Evolutionary conservation across 768 basidiomycete species (phyloP).

Genomic region (Boletus eberwhitei): DNA sequence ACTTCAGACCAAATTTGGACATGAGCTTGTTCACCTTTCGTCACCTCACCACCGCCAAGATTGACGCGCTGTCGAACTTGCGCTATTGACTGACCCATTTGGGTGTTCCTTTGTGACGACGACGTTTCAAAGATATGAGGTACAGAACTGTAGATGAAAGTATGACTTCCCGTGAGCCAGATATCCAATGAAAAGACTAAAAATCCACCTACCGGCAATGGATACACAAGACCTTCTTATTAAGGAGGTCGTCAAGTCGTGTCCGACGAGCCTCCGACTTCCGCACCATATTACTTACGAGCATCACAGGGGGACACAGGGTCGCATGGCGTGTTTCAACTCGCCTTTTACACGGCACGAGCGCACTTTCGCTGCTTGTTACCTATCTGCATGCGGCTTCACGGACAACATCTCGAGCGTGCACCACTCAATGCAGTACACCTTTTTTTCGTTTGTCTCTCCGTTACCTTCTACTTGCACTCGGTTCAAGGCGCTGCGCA

Average conservation of each 20-base stretch:
- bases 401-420: background rate
- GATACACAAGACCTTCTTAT: slow-evolving; percentile 1
- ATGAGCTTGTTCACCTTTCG: slow-evolving; percentile 22
- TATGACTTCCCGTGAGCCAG: too few species aligned
- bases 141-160: background rate
- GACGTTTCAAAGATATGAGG: background rate
- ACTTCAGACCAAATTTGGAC: slow-evolving; percentile 28
- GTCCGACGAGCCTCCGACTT: background rate
- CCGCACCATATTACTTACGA: background rate
- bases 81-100: slow-evolving; percentile 5
- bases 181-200: background rate
- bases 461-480: background rate
- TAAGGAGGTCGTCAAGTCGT: background rate
- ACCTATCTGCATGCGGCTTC: background rate
- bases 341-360: too few species aligned
- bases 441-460: background rate
- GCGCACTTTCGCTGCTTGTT: too few species aligned
- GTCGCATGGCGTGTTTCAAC: too few species aligned
- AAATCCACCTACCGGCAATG: background rate
- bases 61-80: background rate
- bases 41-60: background rate
- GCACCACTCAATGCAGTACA: background rate
- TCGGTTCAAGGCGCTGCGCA: background rate
- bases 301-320: too few species aligned
- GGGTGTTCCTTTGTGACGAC: slow-evolving; percentile 22